Base-by-base conservation (phyloP, 257 asterid genomes). In the Pogostemon cablin region DNA sequence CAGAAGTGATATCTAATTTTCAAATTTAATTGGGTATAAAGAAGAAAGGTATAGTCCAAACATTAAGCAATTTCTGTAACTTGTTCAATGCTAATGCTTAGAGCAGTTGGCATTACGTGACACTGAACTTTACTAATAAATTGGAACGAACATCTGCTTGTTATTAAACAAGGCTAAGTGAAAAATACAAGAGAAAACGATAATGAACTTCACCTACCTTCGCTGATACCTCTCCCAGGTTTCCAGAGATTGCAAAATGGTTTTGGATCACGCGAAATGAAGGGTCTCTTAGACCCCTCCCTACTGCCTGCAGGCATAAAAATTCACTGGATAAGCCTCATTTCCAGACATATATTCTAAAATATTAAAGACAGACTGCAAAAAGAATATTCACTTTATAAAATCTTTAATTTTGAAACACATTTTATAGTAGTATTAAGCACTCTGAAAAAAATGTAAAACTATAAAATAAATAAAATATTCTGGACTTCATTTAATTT, bases 241-340 rank as follows among this genome's bases (percentile, higher is more conserved):
- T 93, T 57, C 92, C 97, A 10, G 91, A 77, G 49, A 82, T 78
- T 6, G 98, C 97, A 78, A 93, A 91, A 83, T 93, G 98, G 77
- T 87, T 90, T 78, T 93, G 98, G 81, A 93, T 93, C 57, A 93
- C 98, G 46, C 98, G 88, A 68, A 87, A 85, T 42, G 98, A 93
- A 77, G 98, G 98, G 81, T 93, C 98, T 81, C 89, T 89, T 42
- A 93, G 88, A 11, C 98, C 98, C 73, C 98, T 89, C 57, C 95
- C 98, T 50, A 93, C 92, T 47, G 98, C 98, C 98, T 93, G 88
- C 72, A 76, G 48, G 84, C 74, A 75, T 39, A 57, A 42, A 67
- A 40, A 35, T 40, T 63, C 67, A 46, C 1, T 38, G 47, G 9
- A 64, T 62, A 72, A 52, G 52, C 58, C 58, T 10, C 42, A 37